These are phyloP conservation scores for Stellera chamaejasme DNA, from an alignment of 345 rosid genomes.

Conservation along the genomic window DNA sequence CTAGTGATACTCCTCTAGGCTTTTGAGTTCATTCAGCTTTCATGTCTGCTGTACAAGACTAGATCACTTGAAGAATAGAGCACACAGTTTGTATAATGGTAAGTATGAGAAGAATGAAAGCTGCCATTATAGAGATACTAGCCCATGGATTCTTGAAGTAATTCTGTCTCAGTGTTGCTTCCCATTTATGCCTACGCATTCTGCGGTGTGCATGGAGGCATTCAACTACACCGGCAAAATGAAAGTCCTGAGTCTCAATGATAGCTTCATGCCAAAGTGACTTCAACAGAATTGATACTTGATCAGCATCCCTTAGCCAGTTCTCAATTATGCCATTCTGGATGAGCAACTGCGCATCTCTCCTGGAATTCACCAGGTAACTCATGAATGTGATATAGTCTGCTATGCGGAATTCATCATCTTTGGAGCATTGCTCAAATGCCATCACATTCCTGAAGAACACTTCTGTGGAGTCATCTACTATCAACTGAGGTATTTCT, in stretches of 20 bases:
- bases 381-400: neutral
- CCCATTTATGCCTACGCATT: slow-evolving; percentile 11
- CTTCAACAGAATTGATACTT: neutral
- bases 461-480: neutral
- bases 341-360: slow-evolving; percentile 10
- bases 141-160: slow-evolving; percentile 23
- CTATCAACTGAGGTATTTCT: neutral
- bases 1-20: no score
- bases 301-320: neutral
- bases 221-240: neutral
- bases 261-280: neutral
- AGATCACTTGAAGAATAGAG: neutral
- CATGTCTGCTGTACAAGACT: neutral
- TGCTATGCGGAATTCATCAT: neutral
- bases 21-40: no score
- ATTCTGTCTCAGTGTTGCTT: slow-evolving; percentile 9
- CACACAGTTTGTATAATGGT: slow-evolving; percentile 13
- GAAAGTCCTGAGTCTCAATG: fast-evolving
- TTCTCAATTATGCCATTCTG: slow-evolving; percentile 4
- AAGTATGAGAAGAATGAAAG: slow-evolving; percentile 13
- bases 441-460: slow-evolving; percentile 10
- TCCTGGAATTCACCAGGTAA: neutral
- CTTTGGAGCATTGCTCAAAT: slow-evolving; percentile 12
- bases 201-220: slow-evolving; percentile 5
- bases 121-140: slow-evolving; percentile 14